These are phyloP conservation scores for Kickxella alabastrina DNA, from an alignment of 192 early-diverging fungal species.

Conservation along the genomic window DNA sequence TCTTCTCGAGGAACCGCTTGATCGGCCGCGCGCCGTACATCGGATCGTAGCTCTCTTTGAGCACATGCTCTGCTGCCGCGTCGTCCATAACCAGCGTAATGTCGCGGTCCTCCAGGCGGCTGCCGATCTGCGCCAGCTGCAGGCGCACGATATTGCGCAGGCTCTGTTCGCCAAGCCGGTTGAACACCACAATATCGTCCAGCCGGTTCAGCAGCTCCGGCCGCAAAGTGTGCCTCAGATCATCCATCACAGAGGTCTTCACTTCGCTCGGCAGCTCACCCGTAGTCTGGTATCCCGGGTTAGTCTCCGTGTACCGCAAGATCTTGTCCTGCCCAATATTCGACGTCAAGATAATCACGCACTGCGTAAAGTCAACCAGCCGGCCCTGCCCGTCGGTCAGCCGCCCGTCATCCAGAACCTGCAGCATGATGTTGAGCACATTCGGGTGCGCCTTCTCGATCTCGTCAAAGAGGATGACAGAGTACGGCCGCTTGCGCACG, in stretches of 20 bases:
- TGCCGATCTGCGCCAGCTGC: constrained; percentile 61
- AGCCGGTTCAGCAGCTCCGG: constrained; percentile 97
- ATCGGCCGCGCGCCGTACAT: constrained; percentile 93
- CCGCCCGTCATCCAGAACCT: constrained; percentile 91
- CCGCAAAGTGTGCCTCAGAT: constrained; percentile 76
- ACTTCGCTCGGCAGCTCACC: constrained; percentile 44
- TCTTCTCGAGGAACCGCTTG: constrained; percentile 81
- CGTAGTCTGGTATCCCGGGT: constrained; percentile 12
- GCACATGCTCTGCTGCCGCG: constrained; percentile 70
- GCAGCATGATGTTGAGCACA: constrained; percentile 75
- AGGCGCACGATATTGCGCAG: constrained; percentile 69
- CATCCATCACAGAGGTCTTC: constrained; percentile 67
- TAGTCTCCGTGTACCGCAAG: constrained; percentile 35
- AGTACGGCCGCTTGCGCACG: constrained; percentile 87
- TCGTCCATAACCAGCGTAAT: constrained; percentile 69
- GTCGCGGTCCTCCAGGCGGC: constrained; percentile 70
- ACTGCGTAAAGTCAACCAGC: constrained; percentile 91
- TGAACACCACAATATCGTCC: constrained; percentile 89
- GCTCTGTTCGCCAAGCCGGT: constrained; percentile 60
- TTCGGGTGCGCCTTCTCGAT: constrained; percentile 93
- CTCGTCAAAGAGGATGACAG: constrained; percentile 95
- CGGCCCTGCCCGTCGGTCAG: constrained; percentile 94
- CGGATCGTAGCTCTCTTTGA: constrained; percentile 83
- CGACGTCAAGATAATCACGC: constrained; percentile 92
- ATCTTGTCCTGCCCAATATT: constrained; percentile 76